Percentiles rank a stretch among this genome's conserved stretches.
Evolutionary conservation across 2,329 filamentous ascomycete species (phyloP).

Genomic region (Aspergillus terreus): DNA sequence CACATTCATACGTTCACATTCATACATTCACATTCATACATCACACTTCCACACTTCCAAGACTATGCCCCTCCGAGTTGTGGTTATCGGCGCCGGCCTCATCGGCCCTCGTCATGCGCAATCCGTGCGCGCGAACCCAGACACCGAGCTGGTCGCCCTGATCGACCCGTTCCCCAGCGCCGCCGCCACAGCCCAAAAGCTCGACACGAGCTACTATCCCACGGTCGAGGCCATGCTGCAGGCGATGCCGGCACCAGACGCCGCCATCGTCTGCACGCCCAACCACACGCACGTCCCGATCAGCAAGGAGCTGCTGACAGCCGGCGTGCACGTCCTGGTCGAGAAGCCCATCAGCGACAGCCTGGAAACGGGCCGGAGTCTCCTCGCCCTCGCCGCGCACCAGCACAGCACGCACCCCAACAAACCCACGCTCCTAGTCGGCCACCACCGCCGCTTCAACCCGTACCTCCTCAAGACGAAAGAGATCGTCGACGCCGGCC

Average conservation of each 20-base stretch:
- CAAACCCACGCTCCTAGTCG: constrained; percentile 49
- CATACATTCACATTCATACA: neutral
- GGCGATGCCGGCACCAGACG: constrained; percentile 43
- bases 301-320: constrained; percentile 46
- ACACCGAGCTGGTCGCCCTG: constrained; percentile 41
- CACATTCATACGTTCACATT: neutral
- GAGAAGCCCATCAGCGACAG: constrained; percentile 55
- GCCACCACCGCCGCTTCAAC: constrained; percentile 60
- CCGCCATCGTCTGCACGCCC: constrained; percentile 57
- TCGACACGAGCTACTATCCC: constrained; percentile 38
- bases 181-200: constrained; percentile 29
- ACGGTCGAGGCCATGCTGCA: constrained; percentile 45
- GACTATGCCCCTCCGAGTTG: constrained; percentile 29
- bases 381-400: constrained; percentile 18
- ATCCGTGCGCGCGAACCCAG: constrained; percentile 38
- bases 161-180: constrained; percentile 46
- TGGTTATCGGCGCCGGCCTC: constrained; percentile 47
- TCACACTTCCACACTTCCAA: neutral
- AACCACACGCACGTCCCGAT: constrained; percentile 56
- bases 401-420: constrained; percentile 30
- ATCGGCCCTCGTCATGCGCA: constrained; percentile 51
- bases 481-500: constrained; percentile 35
- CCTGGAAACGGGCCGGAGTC: constrained; percentile 18
- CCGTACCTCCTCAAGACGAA: constrained; percentile 52
- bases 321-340: constrained; percentile 52